Conservation (phyloP, 768 basidiomycete species). For the Termitomyces sp. region DNA sequence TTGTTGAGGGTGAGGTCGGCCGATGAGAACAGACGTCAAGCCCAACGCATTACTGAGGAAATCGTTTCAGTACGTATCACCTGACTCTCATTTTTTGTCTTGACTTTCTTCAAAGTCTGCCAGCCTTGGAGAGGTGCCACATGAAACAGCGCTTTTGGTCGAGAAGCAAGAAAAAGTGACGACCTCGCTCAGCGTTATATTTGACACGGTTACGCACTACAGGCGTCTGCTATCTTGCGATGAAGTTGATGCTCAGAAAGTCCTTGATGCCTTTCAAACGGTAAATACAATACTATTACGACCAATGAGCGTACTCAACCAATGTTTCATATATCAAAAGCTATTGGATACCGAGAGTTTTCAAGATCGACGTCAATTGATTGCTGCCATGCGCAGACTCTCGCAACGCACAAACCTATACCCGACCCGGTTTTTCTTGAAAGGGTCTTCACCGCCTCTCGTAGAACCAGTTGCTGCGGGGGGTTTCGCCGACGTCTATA, state of each 20-base stretch:
- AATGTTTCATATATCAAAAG: neutral
- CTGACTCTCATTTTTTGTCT: neutral
- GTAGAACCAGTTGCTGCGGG: neutral
- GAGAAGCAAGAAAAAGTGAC: neutral
- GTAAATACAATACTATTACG: neutral
- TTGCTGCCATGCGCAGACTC: neutral
- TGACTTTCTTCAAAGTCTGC: neutral
- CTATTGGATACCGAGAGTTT: neutral
- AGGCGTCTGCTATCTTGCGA: neutral
- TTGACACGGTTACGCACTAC: neutral
- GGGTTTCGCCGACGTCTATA: conserved; percentile 1
- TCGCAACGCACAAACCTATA: neutral
- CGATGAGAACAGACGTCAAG: neutral
- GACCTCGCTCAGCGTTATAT: neutral
- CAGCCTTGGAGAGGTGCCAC: neutral
- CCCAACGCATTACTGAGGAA: neutral
- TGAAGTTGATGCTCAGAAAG: neutral
- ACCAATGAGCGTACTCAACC: neutral
- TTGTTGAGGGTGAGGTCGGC: neutral
- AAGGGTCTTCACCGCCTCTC: neutral
- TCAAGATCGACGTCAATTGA: neutral
- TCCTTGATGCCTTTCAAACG: conserved; percentile 2
- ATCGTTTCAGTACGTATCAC: neutral
- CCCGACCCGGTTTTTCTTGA: neutral
- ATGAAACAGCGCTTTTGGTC: neutral